Evolutionary conservation across 331 rosid genomes (phyloP).

Genomic region (Malus hybrid): DNA sequence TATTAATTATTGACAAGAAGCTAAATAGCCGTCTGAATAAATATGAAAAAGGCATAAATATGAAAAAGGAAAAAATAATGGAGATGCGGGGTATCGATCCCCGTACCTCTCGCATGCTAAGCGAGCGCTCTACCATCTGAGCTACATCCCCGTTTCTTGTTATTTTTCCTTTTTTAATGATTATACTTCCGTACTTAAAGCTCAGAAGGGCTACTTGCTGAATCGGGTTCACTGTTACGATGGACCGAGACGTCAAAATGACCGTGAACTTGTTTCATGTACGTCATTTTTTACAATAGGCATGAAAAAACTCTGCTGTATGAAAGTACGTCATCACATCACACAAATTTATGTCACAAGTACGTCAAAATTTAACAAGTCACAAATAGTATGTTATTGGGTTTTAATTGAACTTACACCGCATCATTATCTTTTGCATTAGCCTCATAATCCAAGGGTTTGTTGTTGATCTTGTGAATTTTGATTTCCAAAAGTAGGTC

Average conservation of each 20-base stretch:
- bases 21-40: neutral
- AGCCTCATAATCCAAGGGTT: neutral
- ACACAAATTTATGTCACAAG: neutral
- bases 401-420: neutral
- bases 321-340: neutral
- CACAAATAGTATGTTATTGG: neutral
- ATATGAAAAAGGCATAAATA: neutral
- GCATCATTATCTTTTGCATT: neutral
- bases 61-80: neutral
- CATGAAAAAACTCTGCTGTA: neutral
- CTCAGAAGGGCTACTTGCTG: no score
- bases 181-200: neutral
- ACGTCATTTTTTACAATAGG: no score
- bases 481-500: conserved; percentile 54
- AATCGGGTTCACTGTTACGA: neutral
- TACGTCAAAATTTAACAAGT: neutral
- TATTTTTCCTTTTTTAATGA: neutral
- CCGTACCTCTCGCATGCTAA: conserved; percentile 97
- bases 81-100: conserved; percentile 96
- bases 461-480: conserved; percentile 41
- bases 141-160: neutral
- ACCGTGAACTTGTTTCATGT: no score
- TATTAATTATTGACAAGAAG: neutral
- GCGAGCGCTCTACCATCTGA: conserved; percentile 74
- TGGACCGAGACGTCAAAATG: no score